These are phyloP conservation scores for Alternaria dauci DNA, from an alignment of 2,329 filamentous ascomycete genomes.

Conservation along the genomic window DNA sequence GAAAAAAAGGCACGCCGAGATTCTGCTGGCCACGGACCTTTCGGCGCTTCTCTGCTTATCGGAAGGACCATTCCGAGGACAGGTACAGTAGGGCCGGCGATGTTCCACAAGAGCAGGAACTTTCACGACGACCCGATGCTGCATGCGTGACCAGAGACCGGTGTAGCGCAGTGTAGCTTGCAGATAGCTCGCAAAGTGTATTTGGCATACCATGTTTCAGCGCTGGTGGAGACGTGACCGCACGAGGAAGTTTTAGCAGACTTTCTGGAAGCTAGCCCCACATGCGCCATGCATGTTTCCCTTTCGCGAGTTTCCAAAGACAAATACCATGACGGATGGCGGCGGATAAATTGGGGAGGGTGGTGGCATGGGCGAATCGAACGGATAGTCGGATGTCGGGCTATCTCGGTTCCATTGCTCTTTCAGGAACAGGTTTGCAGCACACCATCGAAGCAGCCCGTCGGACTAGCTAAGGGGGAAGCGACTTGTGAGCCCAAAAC, in stretches of 20 bases:
- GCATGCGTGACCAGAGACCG: constrained; percentile 9
- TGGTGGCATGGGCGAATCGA: constrained; percentile 2
- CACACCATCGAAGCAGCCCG: background rate
- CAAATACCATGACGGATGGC: constrained; percentile 2
- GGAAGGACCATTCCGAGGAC: background rate
- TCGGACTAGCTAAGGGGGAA: constrained; percentile 7
- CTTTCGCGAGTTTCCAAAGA: constrained; percentile 2
- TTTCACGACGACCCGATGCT: constrained; percentile 4
- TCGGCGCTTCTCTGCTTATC: constrained; percentile 5
- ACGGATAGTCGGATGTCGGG: constrained; percentile 14
- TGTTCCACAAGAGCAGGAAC: constrained; percentile 3
- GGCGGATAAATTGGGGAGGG: background rate
- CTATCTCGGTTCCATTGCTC: constrained; percentile 13
- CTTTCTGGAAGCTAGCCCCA: constrained; percentile 1
- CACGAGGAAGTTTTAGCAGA: constrained; percentile 11
- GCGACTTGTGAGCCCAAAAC: constrained; percentile 3
- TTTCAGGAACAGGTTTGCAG: background rate
- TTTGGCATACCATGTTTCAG: constrained; percentile 21
- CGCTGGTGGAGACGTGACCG: background rate
- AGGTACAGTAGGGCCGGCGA: constrained; percentile 11
- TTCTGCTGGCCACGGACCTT: constrained; percentile 15
- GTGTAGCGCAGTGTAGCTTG: constrained; percentile 1
- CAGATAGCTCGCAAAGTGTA: constrained; percentile 9
- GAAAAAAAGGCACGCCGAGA: constrained; percentile 13
- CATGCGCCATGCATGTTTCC: constrained; percentile 7